Evolutionary conservation across 1,284 basidiomycete species (phyloP), one percentile per base, ranked within the genome.

Genomic region (Ceratobasidium sp.): DNA sequence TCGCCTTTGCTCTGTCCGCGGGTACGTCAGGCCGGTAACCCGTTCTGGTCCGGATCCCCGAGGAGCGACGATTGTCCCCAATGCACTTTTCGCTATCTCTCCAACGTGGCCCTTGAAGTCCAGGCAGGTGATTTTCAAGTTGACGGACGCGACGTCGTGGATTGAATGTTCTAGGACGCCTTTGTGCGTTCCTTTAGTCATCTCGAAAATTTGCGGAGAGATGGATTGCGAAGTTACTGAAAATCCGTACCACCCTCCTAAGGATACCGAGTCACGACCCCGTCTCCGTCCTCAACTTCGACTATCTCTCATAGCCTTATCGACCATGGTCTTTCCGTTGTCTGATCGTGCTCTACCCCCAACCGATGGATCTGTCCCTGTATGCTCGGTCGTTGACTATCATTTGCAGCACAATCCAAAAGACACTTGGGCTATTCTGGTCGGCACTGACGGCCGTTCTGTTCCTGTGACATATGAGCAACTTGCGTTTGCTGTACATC

Each of bases 311-410:
- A 1, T 34, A 25, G 15, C 9, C 49, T 19, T 46, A 11, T 15
- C 64, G 19, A 34, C 44, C 0, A 79, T 43, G 76, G 76, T 61
- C 62, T 77, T 34, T 71, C n/a, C 25, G 77, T 79, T 32, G 81
- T 56, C 15, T 69, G 43, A 71, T 76, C 25, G n/a, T 1, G 37
- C 34, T 25, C 54, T 69, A 1, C 69, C 69, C 0, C 56, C 69
- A 9, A 25, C 25, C 5, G 56, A 71, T 46, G 69, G 69, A 1
- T 57, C 69, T 5, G 29, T 71, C 29, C 43, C 56, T 22, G 13
- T 57, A 2, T 22, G 19, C 7, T 44, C 25, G 11, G 54, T 71
- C 11, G n/a, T 71, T 37, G 69, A 71, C 29, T 71, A 61, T 57
- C 69, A 71, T 25, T 37, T 71, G 9, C 32, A 59, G n/a, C 69